A percentile compares a stretch with the other conserved stretches of the same genome.
These are phyloP conservation scores for Phyllosticta citriasiana DNA, from an alignment of 2,329 filamentous ascomycete genomes.

Conservation along the genomic window DNA sequence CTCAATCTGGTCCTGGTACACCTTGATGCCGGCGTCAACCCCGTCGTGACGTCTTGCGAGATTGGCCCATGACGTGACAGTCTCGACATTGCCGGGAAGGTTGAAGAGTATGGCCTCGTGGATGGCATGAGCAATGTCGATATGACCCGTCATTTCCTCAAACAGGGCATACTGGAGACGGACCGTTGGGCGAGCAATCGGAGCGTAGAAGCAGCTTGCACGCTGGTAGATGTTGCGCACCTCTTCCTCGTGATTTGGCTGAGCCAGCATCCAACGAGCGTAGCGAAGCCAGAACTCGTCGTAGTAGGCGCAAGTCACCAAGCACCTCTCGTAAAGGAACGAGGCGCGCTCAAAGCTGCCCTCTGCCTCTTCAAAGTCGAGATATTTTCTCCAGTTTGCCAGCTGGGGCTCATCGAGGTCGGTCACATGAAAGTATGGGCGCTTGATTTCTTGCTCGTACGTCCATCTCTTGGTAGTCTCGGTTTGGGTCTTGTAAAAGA, in stretches of 20 bases:
- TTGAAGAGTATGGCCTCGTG: constrained; percentile 68
- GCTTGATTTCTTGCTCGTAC: constrained; percentile 88
- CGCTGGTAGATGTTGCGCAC: constrained; percentile 86
- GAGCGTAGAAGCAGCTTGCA: constrained; percentile 75
- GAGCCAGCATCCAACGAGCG: constrained; percentile 81
- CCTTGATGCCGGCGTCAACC: constrained; percentile 71
- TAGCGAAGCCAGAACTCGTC: constrained; percentile 99
- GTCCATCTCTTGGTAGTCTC: constrained; percentile 92
- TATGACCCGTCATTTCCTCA: constrained; percentile 68
- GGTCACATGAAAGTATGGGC: constrained; percentile 93
- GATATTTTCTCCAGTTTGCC: constrained; percentile 86
- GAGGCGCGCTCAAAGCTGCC: constrained; percentile 64
- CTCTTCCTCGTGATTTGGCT: constrained; percentile 75
- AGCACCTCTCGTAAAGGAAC: constrained; percentile 85
- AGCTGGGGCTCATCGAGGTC: constrained; percentile 80
- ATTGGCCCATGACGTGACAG: constrained; percentile 80
- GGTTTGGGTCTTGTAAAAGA: constrained; percentile 70
- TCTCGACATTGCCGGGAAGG: constrained; percentile 75
- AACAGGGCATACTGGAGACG: constrained; percentile 90
- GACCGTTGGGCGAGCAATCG: constrained; percentile 73
- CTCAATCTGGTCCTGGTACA: constrained; percentile 75
- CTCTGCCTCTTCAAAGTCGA: constrained; percentile 88
- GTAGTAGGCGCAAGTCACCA: constrained; percentile 88
- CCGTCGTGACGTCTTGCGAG: constrained; percentile 74
- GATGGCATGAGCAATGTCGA: constrained; percentile 73